phyloP scores from a whole-genome alignment of 129 eudicot species.

The Flaveria trinervia region DNA sequence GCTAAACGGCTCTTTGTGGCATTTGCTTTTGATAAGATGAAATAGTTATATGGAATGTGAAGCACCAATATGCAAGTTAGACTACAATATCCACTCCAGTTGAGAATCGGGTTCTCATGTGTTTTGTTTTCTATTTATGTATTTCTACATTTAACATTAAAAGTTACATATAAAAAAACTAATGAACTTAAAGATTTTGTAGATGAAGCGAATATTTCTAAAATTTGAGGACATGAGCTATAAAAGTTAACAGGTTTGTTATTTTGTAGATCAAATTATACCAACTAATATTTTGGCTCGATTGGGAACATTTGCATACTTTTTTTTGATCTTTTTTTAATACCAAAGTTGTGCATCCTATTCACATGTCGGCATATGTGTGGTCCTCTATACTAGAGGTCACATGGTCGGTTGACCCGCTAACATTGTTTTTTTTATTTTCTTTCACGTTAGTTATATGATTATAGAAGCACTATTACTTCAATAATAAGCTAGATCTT shows the following conservation, averaged over 20 bases:
- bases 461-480: background rate
- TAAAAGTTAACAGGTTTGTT: background rate
- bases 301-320: background rate
- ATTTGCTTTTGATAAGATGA: conserved; percentile 10
- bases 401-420: background rate
- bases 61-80: background rate
- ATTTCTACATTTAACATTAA: background rate
- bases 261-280: background rate
- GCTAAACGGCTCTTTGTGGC: background rate
- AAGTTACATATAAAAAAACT: background rate
- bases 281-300: background rate
- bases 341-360: background rate
- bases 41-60: conserved; percentile 6
- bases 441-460: background rate
- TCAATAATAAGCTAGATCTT: background rate
- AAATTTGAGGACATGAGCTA: background rate
- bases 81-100: background rate
- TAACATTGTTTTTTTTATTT: background rate
- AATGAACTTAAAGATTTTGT: background rate
- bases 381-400: background rate
- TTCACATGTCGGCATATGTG: background rate
- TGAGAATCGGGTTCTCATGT: conserved; percentile 5
- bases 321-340: background rate
- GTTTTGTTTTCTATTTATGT: background rate
- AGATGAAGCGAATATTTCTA: background rate